Evolutionary conservation across 2,329 filamentous ascomycete genomes (phyloP).

Genomic region (Tolypocladium amazonense): DNA sequence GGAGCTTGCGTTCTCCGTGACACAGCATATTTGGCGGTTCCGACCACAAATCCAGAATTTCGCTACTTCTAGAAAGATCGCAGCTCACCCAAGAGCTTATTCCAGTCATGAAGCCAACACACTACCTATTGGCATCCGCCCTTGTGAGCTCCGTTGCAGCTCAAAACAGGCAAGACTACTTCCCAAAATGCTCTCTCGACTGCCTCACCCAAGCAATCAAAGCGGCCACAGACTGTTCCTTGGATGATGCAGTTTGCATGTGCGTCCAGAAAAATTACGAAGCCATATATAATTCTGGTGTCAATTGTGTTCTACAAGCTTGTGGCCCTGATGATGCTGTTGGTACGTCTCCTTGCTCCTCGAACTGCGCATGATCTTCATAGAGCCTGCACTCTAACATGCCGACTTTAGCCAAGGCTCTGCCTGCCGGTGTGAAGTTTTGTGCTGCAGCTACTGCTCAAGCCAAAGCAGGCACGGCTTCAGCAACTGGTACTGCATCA

Average conservation of each 20-base stretch:
- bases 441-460: slow-evolving; percentile 5
- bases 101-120: slow-evolving; percentile 9
- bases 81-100: not conserved
- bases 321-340: slow-evolving; percentile 15
- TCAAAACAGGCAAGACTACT: slow-evolving; percentile 9
- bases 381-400: not conserved
- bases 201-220: slow-evolving; percentile 15
- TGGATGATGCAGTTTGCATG: slow-evolving; percentile 13
- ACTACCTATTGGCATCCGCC: slow-evolving; percentile 10
- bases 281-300: slow-evolving; percentile 14
- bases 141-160: slow-evolving; percentile 10
- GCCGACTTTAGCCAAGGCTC: slow-evolving; percentile 3
- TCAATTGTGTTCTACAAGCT: slow-evolving; percentile 15
- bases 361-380: not conserved
- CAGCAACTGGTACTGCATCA: not conserved
- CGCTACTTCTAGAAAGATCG: not conserved
- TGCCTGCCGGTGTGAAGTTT: slow-evolving; percentile 7
- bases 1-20: not conserved
- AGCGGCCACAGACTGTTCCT: slow-evolving; percentile 11
- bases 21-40: not conserved
- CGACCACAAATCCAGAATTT: not conserved
- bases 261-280: slow-evolving; percentile 17
- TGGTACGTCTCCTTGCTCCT: slow-evolving; percentile 9
- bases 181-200: slow-evolving; percentile 17
- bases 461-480: slow-evolving; percentile 1